Evolutionary conservation across 108 stramenopile genomes (phyloP), one percentile per base, ranked within the genome.

Genomic region (Aurantiochytrium sp.): DNA sequence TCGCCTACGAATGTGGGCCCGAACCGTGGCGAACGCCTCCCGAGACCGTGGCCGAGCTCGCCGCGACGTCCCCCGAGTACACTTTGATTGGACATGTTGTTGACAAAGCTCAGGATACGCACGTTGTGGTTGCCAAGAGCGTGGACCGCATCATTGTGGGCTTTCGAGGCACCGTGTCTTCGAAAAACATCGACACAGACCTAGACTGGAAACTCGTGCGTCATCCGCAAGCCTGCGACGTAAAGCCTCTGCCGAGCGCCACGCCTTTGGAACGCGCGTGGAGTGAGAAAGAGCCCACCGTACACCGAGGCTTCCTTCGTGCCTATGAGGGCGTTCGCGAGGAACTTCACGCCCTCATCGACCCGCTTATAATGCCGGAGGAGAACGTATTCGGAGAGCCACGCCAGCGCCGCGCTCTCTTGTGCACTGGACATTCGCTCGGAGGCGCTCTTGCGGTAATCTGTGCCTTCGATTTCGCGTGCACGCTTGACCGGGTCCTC

Each of bases 391-490:
- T 27, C n/a, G 30, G 45, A 24, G 17, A 12, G 27, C n/a, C 19
- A 12, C 39, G 73, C 0, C 73, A 81, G 30, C 21, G 45, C 6
- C 21, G 73, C 21, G 73, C 73, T 21, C 10, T 81, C 12, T 42
- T 81, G 21, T 81, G 73, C 45, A 39, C 73, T 6, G 73, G 73
- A 10, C 73, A 81, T 24, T 81, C 73, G 12, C 45, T 81, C 10
- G 73, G 73, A 1, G 73, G 73, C 24, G 73, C 42, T 12, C n/a
- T 81, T 22, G 73, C 73, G 6, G 73, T 81, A 22, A 27, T 81
- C 27, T 81, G 73, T 48, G 73, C 73, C 1, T 81, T 81, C 32
- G 73, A 81, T 24, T 81, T 81, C 32, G 73, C 73, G 10, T 48
- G 45, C 42, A 1, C 6, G 12, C 73, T 81, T 5, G 30, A 81